phyloP scores from a whole-genome alignment of 2,329 filamentous ascomycete species.

The Arthrocladium fulminans region DNA sequence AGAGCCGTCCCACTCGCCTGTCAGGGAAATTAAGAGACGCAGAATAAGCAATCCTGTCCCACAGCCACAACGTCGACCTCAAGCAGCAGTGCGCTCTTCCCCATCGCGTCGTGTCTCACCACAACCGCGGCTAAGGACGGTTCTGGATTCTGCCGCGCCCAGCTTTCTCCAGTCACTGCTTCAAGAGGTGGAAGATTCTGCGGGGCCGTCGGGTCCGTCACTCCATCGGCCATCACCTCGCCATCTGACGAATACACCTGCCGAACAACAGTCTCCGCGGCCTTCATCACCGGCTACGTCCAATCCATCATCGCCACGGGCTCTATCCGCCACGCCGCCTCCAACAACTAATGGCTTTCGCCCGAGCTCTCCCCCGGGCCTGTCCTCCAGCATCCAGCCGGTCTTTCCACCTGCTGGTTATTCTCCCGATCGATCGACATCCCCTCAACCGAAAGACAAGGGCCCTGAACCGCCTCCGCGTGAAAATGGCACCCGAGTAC shows the following conservation, averaged over 20 bases:
- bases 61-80: conserved; percentile 10
- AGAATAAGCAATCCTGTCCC: conserved; percentile 14
- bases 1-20: conserved; percentile 6
- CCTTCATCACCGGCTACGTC: conserved; percentile 36
- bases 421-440: conserved; percentile 52
- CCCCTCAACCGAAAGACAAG: conserved; percentile 21
- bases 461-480: neutral
- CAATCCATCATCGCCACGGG: conserved; percentile 31
- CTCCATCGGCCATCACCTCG: conserved; percentile 19
- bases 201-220: conserved; percentile 29
- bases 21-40: conserved; percentile 18
- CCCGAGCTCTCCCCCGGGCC: conserved; percentile 57
- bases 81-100: conserved; percentile 14
- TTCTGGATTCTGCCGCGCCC: conserved; percentile 44
- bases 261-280: conserved; percentile 31
- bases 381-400: conserved; percentile 65
- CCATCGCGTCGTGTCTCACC: conserved; percentile 28
- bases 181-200: conserved; percentile 68
- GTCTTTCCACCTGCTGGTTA: conserved; percentile 67
- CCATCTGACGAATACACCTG: conserved; percentile 26
- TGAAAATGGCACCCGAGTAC: conserved; percentile 2
- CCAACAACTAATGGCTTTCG: conserved; percentile 38
- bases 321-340: conserved; percentile 33
- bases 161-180: conserved; percentile 81
- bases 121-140: conserved; percentile 13